phyloP scores from a whole-genome alignment of 1,284 basidiomycete genomes.

The Vanrija pseudolonga region DNA sequence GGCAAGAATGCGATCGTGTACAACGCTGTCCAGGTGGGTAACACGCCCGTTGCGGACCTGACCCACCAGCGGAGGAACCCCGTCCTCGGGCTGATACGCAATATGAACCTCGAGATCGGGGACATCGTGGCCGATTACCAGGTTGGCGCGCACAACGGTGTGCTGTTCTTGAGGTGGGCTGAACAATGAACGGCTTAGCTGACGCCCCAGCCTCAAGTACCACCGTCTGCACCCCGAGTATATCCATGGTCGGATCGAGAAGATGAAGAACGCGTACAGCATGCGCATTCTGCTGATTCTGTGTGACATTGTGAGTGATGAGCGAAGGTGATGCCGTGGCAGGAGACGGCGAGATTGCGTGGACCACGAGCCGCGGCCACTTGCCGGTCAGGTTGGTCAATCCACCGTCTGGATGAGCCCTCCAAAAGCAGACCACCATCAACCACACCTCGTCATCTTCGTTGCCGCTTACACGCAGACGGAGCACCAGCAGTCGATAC shows the following conservation, averaged over 20 bases:
- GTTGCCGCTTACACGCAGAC: constrained; percentile 51
- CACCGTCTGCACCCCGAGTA: constrained; percentile 98
- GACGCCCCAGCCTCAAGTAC: constrained; percentile 69
- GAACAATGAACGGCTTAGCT: neutral
- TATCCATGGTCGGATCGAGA: constrained; percentile 83
- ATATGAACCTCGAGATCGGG: constrained; percentile 89
- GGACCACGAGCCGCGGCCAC: too few species aligned
- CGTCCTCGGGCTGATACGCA: constrained; percentile 74
- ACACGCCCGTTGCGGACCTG: neutral
- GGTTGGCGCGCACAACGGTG: constrained; percentile 92
- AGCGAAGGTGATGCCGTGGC: too few species aligned
- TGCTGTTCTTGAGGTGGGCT: constrained; percentile 77
- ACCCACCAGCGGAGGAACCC: constrained; percentile 74
- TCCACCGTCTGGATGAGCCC: too few species aligned
- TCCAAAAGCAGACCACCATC: too few species aligned
- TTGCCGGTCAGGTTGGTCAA: too few species aligned
- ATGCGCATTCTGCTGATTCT: constrained; percentile 83
- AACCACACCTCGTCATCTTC: too few species aligned
- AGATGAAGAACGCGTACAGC: constrained; percentile 74
- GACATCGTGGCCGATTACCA: constrained; percentile 93
- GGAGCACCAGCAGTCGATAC: constrained; percentile 84
- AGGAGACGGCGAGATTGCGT: too few species aligned
- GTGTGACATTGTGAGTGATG: constrained; percentile 76
- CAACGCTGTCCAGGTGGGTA: constrained; percentile 59
- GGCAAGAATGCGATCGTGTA: constrained; percentile 62